These are phyloP conservation scores for Talaromyces albobiverticillius DNA, from an alignment of 2,329 filamentous ascomycete species.

Conservation along the genomic window DNA sequence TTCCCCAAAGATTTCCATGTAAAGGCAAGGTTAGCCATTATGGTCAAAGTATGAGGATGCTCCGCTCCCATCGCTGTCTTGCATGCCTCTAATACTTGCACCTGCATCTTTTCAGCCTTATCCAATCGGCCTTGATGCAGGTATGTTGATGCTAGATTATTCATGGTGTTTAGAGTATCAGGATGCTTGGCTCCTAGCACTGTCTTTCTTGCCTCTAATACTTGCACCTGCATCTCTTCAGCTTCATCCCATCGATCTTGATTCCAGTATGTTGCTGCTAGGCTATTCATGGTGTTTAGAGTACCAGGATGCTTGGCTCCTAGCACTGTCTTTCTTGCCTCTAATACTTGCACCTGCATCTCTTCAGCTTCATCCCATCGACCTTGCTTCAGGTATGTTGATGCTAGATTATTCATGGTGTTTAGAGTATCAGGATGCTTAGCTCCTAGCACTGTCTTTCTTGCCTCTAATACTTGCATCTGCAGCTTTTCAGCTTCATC, in stretches of 20 bases:
- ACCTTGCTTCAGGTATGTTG: conserved; percentile 14
- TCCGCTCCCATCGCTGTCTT: conserved; percentile 20
- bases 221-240: conserved; percentile 18
- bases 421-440: conserved; percentile 20
- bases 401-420: conserved; percentile 18
- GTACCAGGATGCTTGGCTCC: conserved; percentile 21
- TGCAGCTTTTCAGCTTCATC: conserved; percentile 6
- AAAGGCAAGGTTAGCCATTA: conserved; percentile 19
- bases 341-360: conserved; percentile 3
- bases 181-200: conserved; percentile 24
- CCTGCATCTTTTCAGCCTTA: conserved; percentile 17
- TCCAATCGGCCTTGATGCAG: conserved; percentile 13
- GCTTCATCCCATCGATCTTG: conserved; percentile 20
- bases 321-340: conserved; percentile 16
- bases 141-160: conserved; percentile 9
- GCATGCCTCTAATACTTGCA: conserved; percentile 14
- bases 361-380: conserved; percentile 12
- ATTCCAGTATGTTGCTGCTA: conserved; percentile 14
- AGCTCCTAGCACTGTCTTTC: conserved; percentile 18
- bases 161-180: conserved; percentile 20
- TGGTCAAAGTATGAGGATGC: conserved; percentile 23
- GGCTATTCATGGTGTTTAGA: conserved; percentile 17
- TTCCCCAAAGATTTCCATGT: conserved; percentile 5
- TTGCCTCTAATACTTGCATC: conserved; percentile 7
- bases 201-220: conserved; percentile 13